Conservation (phyloP, 73 alveolate genomes). For the Tetrahymena thermophila region DNA sequence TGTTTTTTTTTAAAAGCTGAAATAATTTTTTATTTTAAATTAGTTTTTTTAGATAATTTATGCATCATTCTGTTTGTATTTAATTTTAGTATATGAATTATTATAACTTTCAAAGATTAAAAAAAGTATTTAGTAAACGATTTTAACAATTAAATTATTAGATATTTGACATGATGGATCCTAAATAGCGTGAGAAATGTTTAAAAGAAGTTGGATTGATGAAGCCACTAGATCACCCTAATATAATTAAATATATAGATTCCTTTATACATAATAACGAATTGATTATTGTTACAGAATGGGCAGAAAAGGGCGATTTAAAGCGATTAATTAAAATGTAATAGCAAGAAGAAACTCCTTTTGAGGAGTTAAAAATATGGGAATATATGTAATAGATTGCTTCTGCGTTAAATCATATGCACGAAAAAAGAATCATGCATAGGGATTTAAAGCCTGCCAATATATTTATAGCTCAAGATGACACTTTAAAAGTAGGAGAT, state of each 20-base stretch:
- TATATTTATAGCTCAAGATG: conserved; percentile 84
- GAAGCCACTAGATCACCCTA: conserved; percentile 85
- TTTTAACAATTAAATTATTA: neutral
- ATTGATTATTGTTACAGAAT: conserved; percentile 90
- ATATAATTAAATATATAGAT: conserved; percentile 85
- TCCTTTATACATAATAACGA: conserved; percentile 88
- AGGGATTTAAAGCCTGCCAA: conserved; percentile 98
- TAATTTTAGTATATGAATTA: neutral
- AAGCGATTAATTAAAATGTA: conserved; percentile 74
- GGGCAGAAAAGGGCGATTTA: conserved; percentile 99
- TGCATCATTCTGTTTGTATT: no score
- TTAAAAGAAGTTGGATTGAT: conserved; percentile 78
- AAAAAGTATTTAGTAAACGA: neutral
- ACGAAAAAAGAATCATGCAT: conserved; percentile 92
- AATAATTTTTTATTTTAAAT: no score
- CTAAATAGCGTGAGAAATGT: conserved; percentile 88
- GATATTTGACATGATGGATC: conserved; percentile 97
- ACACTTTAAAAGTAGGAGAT: conserved; percentile 88
- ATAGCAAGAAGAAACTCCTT: conserved; percentile 65
- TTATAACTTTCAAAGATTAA: neutral
- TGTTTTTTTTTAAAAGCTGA: no score
- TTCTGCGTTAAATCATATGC: conserved; percentile 92
- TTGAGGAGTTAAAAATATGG: conserved; percentile 82
- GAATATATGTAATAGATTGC: conserved; percentile 83
- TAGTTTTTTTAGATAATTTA: neutral